Conservation (phyloP, 345 rosid species). For the Litchi chinensis region DNA sequence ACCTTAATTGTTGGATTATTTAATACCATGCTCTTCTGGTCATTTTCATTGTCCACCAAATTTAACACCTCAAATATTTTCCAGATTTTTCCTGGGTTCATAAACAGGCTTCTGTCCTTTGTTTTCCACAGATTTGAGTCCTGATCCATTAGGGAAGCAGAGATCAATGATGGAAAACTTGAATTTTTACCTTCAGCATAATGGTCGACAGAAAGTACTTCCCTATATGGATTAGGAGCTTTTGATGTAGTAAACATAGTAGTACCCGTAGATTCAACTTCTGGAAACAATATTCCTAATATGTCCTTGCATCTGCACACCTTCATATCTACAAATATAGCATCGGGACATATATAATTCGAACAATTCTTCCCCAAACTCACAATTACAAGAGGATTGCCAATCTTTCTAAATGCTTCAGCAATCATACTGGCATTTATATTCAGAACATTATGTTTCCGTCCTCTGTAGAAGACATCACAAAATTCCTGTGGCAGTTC, state of each 20-base stretch:
- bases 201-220: neutral
- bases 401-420: constrained; percentile 29
- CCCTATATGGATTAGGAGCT: neutral
- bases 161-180: neutral
- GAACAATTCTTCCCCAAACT: constrained; percentile 4
- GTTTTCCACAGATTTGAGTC: neutral
- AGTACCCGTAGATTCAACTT: neutral
- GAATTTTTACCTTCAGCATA: constrained; percentile 8
- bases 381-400: constrained; percentile 38
- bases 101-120: too few species aligned
- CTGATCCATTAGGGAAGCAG: neutral
- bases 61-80: constrained; percentile 11
- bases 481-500: constrained; percentile 23
- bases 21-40: neutral
- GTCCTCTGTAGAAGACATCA: constrained; percentile 2
- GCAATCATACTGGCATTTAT: constrained; percentile 12
- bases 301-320: constrained; percentile 17
- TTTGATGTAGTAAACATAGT: neutral
- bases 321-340: constrained; percentile 38
- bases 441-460: neutral
- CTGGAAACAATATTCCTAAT: constrained; percentile 26
- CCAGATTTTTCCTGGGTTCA: constrained; percentile 9
- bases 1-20: constrained; percentile 12
- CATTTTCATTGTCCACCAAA: neutral
- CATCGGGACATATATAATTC: constrained; percentile 9